Evolutionary conservation across 140 eudicot species (phyloP).

Genomic region (Stevia rebaudiana): DNA sequence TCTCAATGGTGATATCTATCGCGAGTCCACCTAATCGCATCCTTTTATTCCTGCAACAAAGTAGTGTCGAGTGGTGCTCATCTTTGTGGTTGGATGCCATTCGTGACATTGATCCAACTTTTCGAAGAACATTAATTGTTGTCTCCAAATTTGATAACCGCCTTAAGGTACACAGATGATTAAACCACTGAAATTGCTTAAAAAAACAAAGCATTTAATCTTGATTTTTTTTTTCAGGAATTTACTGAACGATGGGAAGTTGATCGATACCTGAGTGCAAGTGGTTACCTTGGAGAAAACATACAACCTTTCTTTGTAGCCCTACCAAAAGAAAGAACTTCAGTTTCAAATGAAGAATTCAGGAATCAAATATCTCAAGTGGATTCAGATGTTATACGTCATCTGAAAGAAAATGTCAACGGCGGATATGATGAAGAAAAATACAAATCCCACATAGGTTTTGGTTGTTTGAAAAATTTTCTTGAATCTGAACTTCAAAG

Average conservation of each 20-base stretch:
- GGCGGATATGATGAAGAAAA: constrained; percentile 97
- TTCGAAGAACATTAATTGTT: constrained; percentile 70
- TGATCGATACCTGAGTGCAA: constrained; percentile 90
- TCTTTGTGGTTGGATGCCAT: constrained; percentile 90
- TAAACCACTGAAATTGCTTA: not conserved
- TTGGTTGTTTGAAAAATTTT: constrained; percentile 72
- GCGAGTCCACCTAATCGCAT: constrained; percentile 96
- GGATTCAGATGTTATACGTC: constrained; percentile 56
- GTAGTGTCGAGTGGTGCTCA: constrained; percentile 99
- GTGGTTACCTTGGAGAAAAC: constrained; percentile 93
- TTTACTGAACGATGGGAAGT: constrained; percentile 91
- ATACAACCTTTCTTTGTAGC: constrained; percentile 81
- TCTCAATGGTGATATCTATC: constrained; percentile 84
- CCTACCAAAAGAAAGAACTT: constrained; percentile 73
- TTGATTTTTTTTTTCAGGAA: constrained; percentile 51
- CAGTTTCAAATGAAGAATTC: constrained; percentile 84
- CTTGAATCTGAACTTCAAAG: constrained; percentile 88
- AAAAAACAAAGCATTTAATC: not conserved
- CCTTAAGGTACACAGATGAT: constrained; percentile 54
- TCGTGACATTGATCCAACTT: constrained; percentile 89
- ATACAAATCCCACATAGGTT: constrained; percentile 70
- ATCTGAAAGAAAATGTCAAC: constrained; percentile 65
- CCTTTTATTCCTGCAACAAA: constrained; percentile 90
- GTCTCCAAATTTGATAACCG: constrained; percentile 97
- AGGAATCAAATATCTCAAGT: constrained; percentile 83